Evolutionary conservation across 805 yeast species (phyloP), one percentile per base, ranked within the genome.

Genomic region (Saccharomycopsis sp.): DNA sequence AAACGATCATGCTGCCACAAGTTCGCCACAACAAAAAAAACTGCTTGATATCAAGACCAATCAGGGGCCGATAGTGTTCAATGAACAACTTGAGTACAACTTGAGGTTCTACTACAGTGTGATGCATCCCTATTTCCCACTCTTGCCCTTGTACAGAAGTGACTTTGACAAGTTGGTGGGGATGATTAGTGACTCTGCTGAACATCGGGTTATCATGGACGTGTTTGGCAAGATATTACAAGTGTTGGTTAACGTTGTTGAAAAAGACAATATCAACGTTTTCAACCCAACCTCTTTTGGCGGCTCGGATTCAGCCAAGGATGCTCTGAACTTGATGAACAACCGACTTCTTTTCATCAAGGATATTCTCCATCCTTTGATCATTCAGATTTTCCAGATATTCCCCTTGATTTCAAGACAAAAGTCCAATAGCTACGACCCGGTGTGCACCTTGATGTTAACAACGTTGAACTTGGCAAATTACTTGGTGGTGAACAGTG

Each of bases 401-500:
- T 45, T 37, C 41, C 50, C 50, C 2, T 17, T 37, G 7, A 20
- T 30, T 20, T 22, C 25, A 6, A 23, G 41, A 15, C 30, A 41
- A 16, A 20, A 8, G 19, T 5, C 22, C 5, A 21, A 34, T 6
- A 15, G 13, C 19, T 4, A 9, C 17, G n/a, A 15, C 25, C 19
- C 17, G 17, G 22, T 31, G 5, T 39, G 36, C 31, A 29, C 43
- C 17, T 34, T 47, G 7, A 21, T 41, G 9, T 17, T 47, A 7
- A 35, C 41, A 10, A 36, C 50, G 8, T 20, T 47, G 19, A 41
- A 44, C 26, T 26, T 47, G 22, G 30, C 76, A 22, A 78, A 78
- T 52, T 80, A 76, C 51, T 59, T 75, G 7, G 65, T 77, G 7
- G 59, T 77, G 2, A 60, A 77, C 30, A 69, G 76, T 18, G 87